Conservation (phyloP, 2,329 filamentous ascomycete genomes). For the Beauveria australis region DNA sequence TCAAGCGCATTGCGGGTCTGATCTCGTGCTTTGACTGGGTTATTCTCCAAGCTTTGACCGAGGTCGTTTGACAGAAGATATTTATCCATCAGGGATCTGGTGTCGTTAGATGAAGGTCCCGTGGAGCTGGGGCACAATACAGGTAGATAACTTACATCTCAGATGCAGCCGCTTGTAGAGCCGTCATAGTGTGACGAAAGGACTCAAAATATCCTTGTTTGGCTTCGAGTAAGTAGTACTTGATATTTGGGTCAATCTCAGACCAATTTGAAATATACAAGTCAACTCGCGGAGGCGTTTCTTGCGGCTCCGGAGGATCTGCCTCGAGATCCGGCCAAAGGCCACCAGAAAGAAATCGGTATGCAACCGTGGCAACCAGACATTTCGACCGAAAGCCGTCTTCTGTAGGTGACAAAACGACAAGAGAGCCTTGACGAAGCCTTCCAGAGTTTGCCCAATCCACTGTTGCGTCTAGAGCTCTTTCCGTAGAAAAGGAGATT, state of each 20-base stretch:
- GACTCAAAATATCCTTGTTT: conserved; percentile 70
- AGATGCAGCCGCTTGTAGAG: conserved; percentile 51
- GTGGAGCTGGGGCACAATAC: not conserved
- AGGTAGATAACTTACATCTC: conserved; percentile 32
- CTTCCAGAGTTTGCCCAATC: conserved; percentile 51
- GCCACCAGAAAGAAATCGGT: conserved; percentile 51
- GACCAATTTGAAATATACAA: conserved; percentile 58
- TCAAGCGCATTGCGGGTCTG: conserved; percentile 45
- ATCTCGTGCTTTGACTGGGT: not conserved
- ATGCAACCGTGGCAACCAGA: conserved; percentile 64
- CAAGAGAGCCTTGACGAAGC: conserved; percentile 42
- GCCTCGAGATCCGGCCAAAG: conserved; percentile 44
- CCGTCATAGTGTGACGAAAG: conserved; percentile 61
- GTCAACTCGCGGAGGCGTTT: conserved; percentile 60
- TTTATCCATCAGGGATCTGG: not conserved
- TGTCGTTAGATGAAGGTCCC: not conserved
- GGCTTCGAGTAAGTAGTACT: conserved; percentile 74
- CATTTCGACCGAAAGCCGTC: conserved; percentile 60
- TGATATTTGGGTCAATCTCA: conserved; percentile 60
- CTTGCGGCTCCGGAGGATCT: conserved; percentile 5
- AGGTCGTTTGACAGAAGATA: not conserved
- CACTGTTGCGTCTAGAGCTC: conserved; percentile 55
- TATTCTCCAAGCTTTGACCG: conserved; percentile 17
- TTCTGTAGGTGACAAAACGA: conserved; percentile 41
- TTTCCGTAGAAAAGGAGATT: conserved; percentile 61